phyloP scores from a whole-genome alignment of 2,329 filamentous ascomycete genomes.

The Colletotrichum limetticola region DNA sequence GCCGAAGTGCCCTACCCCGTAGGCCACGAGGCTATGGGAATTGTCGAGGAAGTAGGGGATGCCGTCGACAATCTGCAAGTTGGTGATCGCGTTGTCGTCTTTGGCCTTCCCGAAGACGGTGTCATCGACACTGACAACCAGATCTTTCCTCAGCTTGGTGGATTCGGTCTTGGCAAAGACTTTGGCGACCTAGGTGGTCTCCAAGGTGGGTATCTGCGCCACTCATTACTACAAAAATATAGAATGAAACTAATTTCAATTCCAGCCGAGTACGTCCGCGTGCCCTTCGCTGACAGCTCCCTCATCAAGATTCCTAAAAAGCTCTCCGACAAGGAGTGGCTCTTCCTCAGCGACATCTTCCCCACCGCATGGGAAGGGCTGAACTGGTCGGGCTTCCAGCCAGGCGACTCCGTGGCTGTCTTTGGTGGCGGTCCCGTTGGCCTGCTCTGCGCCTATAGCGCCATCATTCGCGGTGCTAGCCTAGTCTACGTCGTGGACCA shows the following conservation, averaged over 20 bases:
- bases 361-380: conserved; percentile 67
- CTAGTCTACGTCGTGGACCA: conserved; percentile 39
- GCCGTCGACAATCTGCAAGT: conserved; percentile 45
- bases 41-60: conserved; percentile 47
- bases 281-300: conserved; percentile 76
- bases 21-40: conserved; percentile 56
- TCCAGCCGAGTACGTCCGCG: conserved; percentile 64
- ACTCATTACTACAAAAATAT: too few species aligned
- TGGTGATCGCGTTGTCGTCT: conserved; percentile 53
- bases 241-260: background rate
- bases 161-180: conserved; percentile 4
- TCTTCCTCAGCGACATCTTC: conserved; percentile 57
- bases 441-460: conserved; percentile 57
- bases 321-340: conserved; percentile 71
- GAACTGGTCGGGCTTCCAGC: conserved; percentile 65
- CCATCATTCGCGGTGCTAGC: conserved; percentile 40
- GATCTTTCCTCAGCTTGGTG: background rate
- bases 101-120: conserved; percentile 38
- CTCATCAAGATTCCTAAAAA: conserved; percentile 69
- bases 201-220: conserved; percentile 6
- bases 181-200: conserved; percentile 16
- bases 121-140: background rate
- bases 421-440: conserved; percentile 74
- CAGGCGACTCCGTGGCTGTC: conserved; percentile 70
- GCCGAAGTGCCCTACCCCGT: conserved; percentile 37